Base-by-base conservation (phyloP, 192 early-diverging fungal species). In the Coemansia sp. region DNA sequence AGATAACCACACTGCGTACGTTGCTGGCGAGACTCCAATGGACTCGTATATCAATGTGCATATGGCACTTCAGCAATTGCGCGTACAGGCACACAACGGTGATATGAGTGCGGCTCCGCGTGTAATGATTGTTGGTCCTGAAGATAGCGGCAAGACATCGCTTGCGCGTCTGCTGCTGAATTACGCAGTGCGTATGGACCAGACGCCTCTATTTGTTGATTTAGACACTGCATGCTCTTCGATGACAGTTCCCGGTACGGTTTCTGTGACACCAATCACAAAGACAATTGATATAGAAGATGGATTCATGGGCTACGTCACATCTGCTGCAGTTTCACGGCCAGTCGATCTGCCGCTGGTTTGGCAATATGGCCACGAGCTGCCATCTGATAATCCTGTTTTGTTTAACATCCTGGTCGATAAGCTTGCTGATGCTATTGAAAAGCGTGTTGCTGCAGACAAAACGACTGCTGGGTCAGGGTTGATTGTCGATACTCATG, bases 11-110 rank as follows among this genome's bases (percentile, higher is more conserved):
- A 89, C 89, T 3, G 90, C 90, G 52, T 97, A 96, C 58, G 84
- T 90, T 2, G 95, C 93, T 0, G 91, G 84, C n/a, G 97, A 99
- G 67, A 98, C 97, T 4, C 93, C 95, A 12, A 98, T 99, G 97
- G 73, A 79, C 24, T 83, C 83, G 38, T 93, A 91, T 64, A 77
- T 96, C 39, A 96, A 96, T 61, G 80, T 88, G 2, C 97, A 99
- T 62, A 66, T 91, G 43, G 92, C 93, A 0, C 71, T 98, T 15
- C 91, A 96, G 61, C 88, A 92, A 61, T 61, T 84, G 18, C 83
- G 94, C 17, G 60, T 51, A 18, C 56, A 48, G 37, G 74, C 74
- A 14, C 69, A 53, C 24, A 43, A 19, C 21, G 59, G 34, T 10
- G 30, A 22, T 7, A 11, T 9, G 13, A 67, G 59, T 27, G 61